A percentile compares a stretch with the other conserved stretches of the same genome.
phyloP scores from a whole-genome alignment of 768 basidiomycete genomes.

The Lactarius sp. region DNA sequence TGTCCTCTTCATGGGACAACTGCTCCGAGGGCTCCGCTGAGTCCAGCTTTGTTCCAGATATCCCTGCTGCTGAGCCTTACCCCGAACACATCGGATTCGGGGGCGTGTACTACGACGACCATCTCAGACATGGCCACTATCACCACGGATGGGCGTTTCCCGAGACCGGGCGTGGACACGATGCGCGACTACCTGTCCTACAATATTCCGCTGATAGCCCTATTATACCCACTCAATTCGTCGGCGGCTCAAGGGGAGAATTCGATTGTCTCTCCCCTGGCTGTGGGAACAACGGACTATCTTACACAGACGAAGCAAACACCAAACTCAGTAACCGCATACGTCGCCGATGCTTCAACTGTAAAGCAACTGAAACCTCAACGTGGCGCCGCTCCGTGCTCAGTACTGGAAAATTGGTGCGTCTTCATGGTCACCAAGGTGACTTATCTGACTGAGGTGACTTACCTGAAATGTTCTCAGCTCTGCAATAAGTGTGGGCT shows the following conservation, averaged over 20 bases:
- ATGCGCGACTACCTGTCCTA: not conserved
- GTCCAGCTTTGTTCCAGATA: constrained; percentile 1
- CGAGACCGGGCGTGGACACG: not conserved
- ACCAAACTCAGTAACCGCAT: constrained; percentile 76
- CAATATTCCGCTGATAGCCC: not conserved
- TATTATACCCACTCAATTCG: not conserved
- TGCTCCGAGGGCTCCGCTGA: constrained; percentile 16
- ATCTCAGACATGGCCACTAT: not conserved
- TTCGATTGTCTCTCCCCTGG: not conserved
- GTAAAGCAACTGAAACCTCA: constrained; percentile 76
- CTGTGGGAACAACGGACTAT: not conserved
- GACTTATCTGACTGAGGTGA: not conserved
- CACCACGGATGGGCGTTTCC: constrained; percentile 6
- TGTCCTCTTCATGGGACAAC: constrained; percentile 8
- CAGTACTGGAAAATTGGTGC: constrained; percentile 69
- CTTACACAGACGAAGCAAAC: constrained; percentile 67
- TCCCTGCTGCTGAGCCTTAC: not conserved
- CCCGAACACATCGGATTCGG: constrained; percentile 10
- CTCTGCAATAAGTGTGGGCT: constrained; percentile 62
- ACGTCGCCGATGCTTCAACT: constrained; percentile 74
- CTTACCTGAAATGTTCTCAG: not conserved
- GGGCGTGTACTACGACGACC: constrained; percentile 12
- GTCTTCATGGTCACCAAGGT: not conserved
- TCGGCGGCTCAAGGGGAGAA: constrained; percentile 1
- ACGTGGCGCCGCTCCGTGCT: constrained; percentile 76